Evolutionary conservation across 73 alveolate genomes (phyloP).

Genomic region (Paramecium primaurelia): DNA sequence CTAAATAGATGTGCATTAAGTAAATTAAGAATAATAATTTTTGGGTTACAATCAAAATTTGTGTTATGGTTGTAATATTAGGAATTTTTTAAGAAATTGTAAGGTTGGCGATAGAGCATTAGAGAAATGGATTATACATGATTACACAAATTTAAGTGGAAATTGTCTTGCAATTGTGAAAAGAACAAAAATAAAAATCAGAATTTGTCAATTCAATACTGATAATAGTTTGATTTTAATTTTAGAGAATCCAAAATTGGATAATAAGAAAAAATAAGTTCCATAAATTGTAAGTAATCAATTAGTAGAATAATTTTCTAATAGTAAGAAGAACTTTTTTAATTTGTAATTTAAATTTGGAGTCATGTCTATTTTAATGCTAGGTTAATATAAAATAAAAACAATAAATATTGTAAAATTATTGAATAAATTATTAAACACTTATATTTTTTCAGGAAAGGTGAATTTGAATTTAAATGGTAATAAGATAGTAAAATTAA

Average conservation of each 20-base stretch:
- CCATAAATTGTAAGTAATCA: background rate
- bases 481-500: background rate
- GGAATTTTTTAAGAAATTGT: background rate
- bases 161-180: background rate
- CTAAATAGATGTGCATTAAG: background rate
- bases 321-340: background rate
- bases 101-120: background rate
- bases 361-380: background rate
- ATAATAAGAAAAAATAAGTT: background rate
- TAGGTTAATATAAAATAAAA: background rate
- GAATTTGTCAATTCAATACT: background rate
- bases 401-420: background rate
- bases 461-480: background rate
- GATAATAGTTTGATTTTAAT: slow-evolving; percentile 4
- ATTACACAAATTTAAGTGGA: background rate
- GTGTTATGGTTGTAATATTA: background rate
- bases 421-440: background rate
- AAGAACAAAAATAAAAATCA: background rate
- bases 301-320: background rate
- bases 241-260: background rate
- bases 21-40: background rate
- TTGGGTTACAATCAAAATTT: background rate
- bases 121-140: background rate
- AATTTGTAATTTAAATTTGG: background rate
- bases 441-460: background rate